These are phyloP conservation scores for Penicillium egyptiacum DNA, from an alignment of 495 filamentous ascomycete species.

Conservation along the genomic window DNA sequence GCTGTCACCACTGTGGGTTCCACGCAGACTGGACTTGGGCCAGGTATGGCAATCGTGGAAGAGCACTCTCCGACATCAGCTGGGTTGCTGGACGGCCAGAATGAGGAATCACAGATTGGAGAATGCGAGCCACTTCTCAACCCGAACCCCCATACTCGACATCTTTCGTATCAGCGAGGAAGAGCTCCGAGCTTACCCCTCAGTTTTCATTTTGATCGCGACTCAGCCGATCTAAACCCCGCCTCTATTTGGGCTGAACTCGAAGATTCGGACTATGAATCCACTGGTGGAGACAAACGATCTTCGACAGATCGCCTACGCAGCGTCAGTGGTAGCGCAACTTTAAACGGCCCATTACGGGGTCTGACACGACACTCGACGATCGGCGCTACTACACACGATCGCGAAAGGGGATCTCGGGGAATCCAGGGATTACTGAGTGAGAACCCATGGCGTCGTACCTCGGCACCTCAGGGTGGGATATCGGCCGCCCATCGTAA, in stretches of 20 bases:
- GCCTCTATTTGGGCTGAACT: slow-evolving; percentile 54
- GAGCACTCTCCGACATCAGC: slow-evolving; percentile 31
- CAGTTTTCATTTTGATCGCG: slow-evolving; percentile 27
- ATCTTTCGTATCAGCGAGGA: slow-evolving; percentile 27
- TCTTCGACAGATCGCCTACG: slow-evolving; percentile 27
- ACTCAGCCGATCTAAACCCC: slow-evolving; percentile 39
- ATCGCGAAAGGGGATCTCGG: slow-evolving; percentile 29
- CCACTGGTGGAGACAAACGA: slow-evolving; percentile 17
- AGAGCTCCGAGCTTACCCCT: slow-evolving; percentile 43
- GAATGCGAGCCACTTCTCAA: slow-evolving; percentile 45
- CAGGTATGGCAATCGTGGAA: slow-evolving; percentile 47
- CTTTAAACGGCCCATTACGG: slow-evolving; percentile 21
- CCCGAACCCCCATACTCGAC: slow-evolving; percentile 17
- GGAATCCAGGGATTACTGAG: slow-evolving; percentile 13
- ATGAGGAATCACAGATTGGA: slow-evolving; percentile 35
- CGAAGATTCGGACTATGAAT: slow-evolving; percentile 45
- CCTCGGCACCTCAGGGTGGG: slow-evolving; percentile 31
- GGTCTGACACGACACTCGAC: slow-evolving; percentile 28
- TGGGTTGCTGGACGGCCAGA: slow-evolving; percentile 26
- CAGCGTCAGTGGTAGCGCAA: slow-evolving; percentile 29
- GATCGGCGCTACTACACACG: slow-evolving; percentile 26
- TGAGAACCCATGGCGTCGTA: slow-evolving; percentile 23
- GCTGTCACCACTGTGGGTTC: slow-evolving; percentile 40
- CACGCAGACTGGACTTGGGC: slow-evolving; percentile 43
- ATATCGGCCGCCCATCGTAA: slow-evolving; percentile 25